Evolutionary conservation across 768 basidiomycete genomes (phyloP).

Genomic region (Suillus discolor): DNA sequence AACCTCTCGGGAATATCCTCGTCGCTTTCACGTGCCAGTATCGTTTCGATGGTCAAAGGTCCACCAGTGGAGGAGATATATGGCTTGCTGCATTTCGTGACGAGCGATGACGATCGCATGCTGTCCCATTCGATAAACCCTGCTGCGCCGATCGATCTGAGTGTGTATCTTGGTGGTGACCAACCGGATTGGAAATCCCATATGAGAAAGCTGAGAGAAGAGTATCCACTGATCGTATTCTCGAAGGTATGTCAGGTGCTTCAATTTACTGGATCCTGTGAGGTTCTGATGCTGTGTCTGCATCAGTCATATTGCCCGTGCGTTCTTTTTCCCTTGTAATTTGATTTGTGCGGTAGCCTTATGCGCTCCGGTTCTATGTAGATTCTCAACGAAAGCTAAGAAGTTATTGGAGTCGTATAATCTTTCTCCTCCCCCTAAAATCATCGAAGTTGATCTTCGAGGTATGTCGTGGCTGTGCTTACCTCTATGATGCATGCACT

Average conservation of each 20-base stretch:
- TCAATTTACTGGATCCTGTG: neutral
- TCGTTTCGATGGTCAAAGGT: conserved; percentile 40
- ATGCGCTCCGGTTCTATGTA: conserved; percentile 7
- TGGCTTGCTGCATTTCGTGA: conserved; percentile 69
- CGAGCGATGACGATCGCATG: conserved; percentile 42
- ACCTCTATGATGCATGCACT: neutral
- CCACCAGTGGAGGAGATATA: conserved; percentile 61
- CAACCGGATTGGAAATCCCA: conserved; percentile 43
- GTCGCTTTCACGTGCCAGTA: conserved; percentile 40
- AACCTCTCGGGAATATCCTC: conserved; percentile 36
- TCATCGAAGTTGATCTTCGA: conserved; percentile 78
- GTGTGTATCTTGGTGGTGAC: conserved; percentile 43
- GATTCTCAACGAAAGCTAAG: conserved; percentile 35
- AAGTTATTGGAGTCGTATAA: conserved; percentile 61
- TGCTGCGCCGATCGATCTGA: conserved; percentile 48
- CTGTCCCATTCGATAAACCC: conserved; percentile 45
- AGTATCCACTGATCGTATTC: conserved; percentile 74
- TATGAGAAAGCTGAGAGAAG: conserved; percentile 42
- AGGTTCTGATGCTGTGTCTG: conserved; percentile 8
- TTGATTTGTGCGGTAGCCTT: neutral
- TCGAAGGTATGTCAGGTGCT: conserved; percentile 63
- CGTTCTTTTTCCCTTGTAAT: conserved; percentile 27
- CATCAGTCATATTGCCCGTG: conserved; percentile 77
- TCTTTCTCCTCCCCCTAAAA: conserved; percentile 62
- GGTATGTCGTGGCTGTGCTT: conserved; percentile 37